These are phyloP conservation scores for Schwanniomyces yamadae DNA, from an alignment of 805 yeast species.

Conservation along the genomic window DNA sequence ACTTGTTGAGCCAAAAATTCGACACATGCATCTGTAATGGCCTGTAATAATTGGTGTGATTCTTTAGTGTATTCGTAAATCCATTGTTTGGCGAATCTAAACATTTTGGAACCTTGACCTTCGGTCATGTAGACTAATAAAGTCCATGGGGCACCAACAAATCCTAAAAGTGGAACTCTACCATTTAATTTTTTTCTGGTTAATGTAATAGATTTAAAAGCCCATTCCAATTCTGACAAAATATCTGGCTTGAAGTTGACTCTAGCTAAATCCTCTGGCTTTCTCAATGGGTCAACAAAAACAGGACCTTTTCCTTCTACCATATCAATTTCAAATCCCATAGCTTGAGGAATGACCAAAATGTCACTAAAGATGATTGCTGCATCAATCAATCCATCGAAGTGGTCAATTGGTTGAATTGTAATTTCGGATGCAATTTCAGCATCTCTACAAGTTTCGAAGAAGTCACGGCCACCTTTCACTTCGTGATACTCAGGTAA, in stretches of 20 bases:
- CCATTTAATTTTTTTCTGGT: slow-evolving; percentile 88
- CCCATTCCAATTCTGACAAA: slow-evolving; percentile 82
- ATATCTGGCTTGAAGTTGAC: slow-evolving; percentile 69
- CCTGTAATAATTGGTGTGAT: slow-evolving; percentile 68
- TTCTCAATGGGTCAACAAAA: slow-evolving; percentile 83
- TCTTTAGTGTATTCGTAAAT: slow-evolving; percentile 75
- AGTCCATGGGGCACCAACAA: slow-evolving; percentile 99
- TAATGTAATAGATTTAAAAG: slow-evolving; percentile 85
- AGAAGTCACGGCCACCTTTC: slow-evolving; percentile 83
- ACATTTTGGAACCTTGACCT: slow-evolving; percentile 93
- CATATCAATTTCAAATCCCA: slow-evolving; percentile 96
- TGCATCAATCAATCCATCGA: slow-evolving; percentile 87
- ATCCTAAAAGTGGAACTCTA: slow-evolving; percentile 90
- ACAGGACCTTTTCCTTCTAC: slow-evolving; percentile 93
- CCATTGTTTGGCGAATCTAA: slow-evolving; percentile 91
- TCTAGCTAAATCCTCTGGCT: slow-evolving; percentile 62
- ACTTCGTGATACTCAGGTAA: slow-evolving; percentile 89
- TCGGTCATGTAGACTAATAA: slow-evolving; percentile 94
- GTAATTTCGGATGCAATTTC: slow-evolving; percentile 93
- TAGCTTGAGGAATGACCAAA: slow-evolving; percentile 94
- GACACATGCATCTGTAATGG: slow-evolving; percentile 81
- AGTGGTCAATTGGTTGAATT: slow-evolving; percentile 91
- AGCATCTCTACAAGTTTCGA: slow-evolving; percentile 92
- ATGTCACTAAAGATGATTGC: slow-evolving; percentile 97
- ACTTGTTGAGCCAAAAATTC: slow-evolving; percentile 95